phyloP scores from a whole-genome alignment of 1,139 yeast genomes.

The Taphrina flavorubra region DNA sequence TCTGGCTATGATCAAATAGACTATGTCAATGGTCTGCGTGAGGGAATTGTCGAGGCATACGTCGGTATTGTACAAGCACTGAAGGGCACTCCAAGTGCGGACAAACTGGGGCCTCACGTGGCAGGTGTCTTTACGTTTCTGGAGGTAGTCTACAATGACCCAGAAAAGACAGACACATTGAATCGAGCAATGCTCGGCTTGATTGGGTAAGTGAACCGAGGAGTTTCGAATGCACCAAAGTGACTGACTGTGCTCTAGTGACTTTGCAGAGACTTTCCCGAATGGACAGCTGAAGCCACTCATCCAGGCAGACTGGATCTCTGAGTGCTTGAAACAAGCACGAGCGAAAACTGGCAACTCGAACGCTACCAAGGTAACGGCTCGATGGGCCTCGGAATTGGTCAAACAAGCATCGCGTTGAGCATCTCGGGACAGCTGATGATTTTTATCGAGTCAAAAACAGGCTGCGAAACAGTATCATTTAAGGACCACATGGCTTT shows the following conservation, averaged over 20 bases:
- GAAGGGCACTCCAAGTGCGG: slow-evolving; percentile 61
- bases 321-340: slow-evolving; percentile 42
- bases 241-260: slow-evolving; percentile 21
- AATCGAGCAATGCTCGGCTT: slow-evolving; percentile 43
- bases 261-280: slow-evolving; percentile 45
- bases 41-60: slow-evolving; percentile 89
- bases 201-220: slow-evolving; percentile 28
- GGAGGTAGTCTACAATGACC: slow-evolving; percentile 64
- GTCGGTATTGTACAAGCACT: slow-evolving; percentile 94
- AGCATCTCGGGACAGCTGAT: neutral
- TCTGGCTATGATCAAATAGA: slow-evolving; percentile 76
- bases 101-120: slow-evolving; percentile 67
- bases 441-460: neutral
- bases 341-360: slow-evolving; percentile 41
- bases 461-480: too few species aligned
- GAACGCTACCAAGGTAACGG: slow-evolving; percentile 43
- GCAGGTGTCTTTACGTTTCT: slow-evolving; percentile 74
- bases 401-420: slow-evolving; percentile 35
- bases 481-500: neutral
- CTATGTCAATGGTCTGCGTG: slow-evolving; percentile 72
- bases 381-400: slow-evolving; percentile 46
- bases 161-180: slow-evolving; percentile 42
- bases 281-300: slow-evolving; percentile 41
- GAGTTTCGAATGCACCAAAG: neutral
- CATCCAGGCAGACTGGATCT: slow-evolving; percentile 43